These are phyloP conservation scores for Raffaelea arxii DNA, from an alignment of 2,329 filamentous ascomycete genomes.

Conservation along the genomic window DNA sequence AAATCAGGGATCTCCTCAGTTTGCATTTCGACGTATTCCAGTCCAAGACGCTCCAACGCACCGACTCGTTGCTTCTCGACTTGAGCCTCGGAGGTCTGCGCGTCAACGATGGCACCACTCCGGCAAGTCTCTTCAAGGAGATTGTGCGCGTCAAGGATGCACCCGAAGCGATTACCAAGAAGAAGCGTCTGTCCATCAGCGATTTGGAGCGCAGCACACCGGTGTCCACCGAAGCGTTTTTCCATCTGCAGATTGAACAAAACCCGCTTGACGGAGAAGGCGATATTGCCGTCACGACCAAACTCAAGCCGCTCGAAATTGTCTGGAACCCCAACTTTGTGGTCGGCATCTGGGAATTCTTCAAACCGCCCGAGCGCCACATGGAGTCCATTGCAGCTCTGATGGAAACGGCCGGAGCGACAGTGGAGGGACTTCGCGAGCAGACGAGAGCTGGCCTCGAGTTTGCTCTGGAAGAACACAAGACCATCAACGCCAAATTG, in stretches of 20 bases:
- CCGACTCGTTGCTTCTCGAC: constrained; percentile 82
- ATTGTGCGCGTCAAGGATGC: constrained; percentile 94
- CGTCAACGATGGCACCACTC: constrained; percentile 91
- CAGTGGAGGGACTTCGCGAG: constrained; percentile 87
- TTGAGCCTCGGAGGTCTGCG: constrained; percentile 86
- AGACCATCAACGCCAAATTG: constrained; percentile 91
- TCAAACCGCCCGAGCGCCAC: constrained; percentile 89
- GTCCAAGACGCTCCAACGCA: constrained; percentile 79
- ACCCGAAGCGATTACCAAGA: constrained; percentile 31
- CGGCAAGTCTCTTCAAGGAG: constrained; percentile 83
- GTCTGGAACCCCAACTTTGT: constrained; percentile 96
- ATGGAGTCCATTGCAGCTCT: constrained; percentile 97
- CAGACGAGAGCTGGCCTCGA: constrained; percentile 93
- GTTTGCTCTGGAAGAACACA: constrained; percentile 94
- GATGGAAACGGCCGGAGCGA: constrained; percentile 91
- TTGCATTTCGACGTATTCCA: constrained; percentile 92
- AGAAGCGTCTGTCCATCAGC: constrained; percentile 40
- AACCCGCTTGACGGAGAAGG: constrained; percentile 90
- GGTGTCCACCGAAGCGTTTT: constrained; percentile 72
- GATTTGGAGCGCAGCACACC: constrained; percentile 35
- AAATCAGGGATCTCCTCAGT: constrained; percentile 67
- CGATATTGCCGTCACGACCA: constrained; percentile 81
- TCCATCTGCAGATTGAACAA: constrained; percentile 85
- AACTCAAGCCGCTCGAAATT: constrained; percentile 90
- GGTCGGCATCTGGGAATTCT: constrained; percentile 86